Base-by-base conservation (phyloP, 495 filamentous ascomycete genomes). In the Alectoria sarmentosa region DNA sequence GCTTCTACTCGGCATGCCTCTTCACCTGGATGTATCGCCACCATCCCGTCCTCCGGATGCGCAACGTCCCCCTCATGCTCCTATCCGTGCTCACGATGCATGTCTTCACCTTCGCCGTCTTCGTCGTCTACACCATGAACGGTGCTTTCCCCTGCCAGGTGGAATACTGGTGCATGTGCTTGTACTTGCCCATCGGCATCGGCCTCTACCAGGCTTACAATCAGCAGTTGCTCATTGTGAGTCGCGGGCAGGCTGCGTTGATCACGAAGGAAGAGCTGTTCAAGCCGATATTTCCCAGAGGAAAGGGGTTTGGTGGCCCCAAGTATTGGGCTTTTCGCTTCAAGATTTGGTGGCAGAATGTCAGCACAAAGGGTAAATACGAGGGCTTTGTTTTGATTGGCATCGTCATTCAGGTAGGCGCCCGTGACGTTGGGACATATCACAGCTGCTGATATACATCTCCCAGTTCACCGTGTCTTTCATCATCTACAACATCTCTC, bases 91-190 rank as follows among this genome's bases (percentile, higher is more conserved):
- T 77, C 21, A 75, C 85, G 26, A 79, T 89, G 41, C 88, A 90
- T 67, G 66, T 87, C 42, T 91, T 89, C 75, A 80, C 80, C 71
- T 70, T 79, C 41, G 72, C 80, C 7, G 79, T 83, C 56, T 78
- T 89, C 65, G 76, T 86, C 42, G 83, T 80, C 13, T 84, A 83
- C 66, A 79, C 82, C 37, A 67, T 84, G 30, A 88, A 88, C 14
- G 73, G 83, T 1, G 69, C 81, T 6, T 80, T 85, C 63, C 83
- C 84, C 1, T 85, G 83, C 52, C 75, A 77, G 44, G 70, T 76
- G 19, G 79, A 88, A 70, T 91, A 80, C 72, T 91, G 88, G 86
- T 78, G 88, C 72, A 91, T 91, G 88, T 80, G 84, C 62, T 77
- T 84, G 54, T 86, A 83, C 72, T 75, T 90, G 44, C 88, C 88